Percentiles rank a stretch among this genome's conserved stretches.
phyloP scores from a whole-genome alignment of 148 eudicot species.

The Fagopyrum esculentum region DNA sequence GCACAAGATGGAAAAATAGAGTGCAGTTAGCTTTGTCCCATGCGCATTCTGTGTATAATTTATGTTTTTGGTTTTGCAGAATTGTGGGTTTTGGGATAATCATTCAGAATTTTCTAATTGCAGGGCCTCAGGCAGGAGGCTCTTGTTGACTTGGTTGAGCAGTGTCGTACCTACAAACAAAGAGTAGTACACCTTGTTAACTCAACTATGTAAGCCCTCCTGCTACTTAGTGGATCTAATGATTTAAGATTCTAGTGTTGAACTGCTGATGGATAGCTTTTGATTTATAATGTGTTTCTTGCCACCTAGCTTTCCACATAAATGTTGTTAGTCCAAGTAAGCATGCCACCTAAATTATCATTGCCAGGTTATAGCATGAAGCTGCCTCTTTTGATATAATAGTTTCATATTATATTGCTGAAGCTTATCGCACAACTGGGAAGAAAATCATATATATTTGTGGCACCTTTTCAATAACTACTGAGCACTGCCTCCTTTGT shows the following conservation, averaged over 20 bases:
- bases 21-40: background rate
- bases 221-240: slow-evolving; percentile 5
- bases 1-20: background rate
- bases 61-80: background rate
- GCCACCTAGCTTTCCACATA: background rate
- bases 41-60: background rate
- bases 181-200: slow-evolving; percentile 96
- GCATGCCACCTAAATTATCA: background rate
- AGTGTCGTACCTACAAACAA: slow-evolving; percentile 87
- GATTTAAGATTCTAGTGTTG: background rate
- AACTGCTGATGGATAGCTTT: background rate
- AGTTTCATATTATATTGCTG: background rate
- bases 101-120: slow-evolving; percentile 16
- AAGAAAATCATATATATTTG: background rate
- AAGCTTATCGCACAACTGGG: background rate
- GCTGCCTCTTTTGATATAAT: background rate
- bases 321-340: background rate
- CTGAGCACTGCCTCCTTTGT: background rate
- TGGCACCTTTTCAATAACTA: background rate
- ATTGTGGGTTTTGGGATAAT: slow-evolving; percentile 5
- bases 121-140: slow-evolving; percentile 91
- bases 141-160: slow-evolving; percentile 87
- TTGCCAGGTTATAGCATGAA: background rate
- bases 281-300: background rate
- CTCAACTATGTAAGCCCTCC: slow-evolving; percentile 86